Percentiles rank a stretch among this genome's conserved stretches.
These are phyloP conservation scores for Gossypium anomalum DNA, from an alignment of 345 rosid genomes.

Conservation along the genomic window DNA sequence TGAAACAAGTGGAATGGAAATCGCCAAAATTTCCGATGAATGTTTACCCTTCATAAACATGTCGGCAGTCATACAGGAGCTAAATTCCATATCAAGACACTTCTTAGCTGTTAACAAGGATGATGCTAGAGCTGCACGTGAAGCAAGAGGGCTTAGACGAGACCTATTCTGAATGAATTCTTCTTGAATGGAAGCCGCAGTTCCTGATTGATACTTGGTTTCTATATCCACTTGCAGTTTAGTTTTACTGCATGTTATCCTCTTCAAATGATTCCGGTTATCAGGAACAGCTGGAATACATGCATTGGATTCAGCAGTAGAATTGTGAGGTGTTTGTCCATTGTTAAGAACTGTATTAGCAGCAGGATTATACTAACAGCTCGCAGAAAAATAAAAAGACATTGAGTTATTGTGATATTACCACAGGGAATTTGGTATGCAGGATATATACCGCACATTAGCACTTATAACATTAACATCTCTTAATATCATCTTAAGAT, in stretches of 20 bases:
- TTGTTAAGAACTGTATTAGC: neutral
- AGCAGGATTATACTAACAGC: neutral
- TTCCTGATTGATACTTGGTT: neutral
- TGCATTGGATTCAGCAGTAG: neutral
- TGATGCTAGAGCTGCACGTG: slow-evolving; percentile 19
- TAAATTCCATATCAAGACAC: slow-evolving; percentile 12
- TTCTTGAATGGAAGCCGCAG: neutral
- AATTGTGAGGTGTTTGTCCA: neutral
- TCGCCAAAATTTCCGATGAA: neutral
- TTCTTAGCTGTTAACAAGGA: slow-evolving; percentile 14
- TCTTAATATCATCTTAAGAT: neutral
- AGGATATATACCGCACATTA: neutral
- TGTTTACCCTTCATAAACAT: neutral
- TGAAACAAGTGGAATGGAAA: slow-evolving; percentile 1
- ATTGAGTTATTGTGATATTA: neutral
- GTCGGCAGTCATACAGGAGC: slow-evolving; percentile 2
- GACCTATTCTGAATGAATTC: neutral
- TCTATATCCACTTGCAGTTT: slow-evolving; percentile 4
- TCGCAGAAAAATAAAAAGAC: neutral
- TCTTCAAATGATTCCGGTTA: slow-evolving; percentile 5
- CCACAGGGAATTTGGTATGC: neutral
- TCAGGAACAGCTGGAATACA: neutral
- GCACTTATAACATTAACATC: neutral
- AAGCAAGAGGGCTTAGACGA: slow-evolving; percentile 17
- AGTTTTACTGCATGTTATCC: neutral